These are phyloP conservation scores for Bauhinia variegata DNA, from an alignment of 306 rosid genomes.

Conservation along the genomic window DNA sequence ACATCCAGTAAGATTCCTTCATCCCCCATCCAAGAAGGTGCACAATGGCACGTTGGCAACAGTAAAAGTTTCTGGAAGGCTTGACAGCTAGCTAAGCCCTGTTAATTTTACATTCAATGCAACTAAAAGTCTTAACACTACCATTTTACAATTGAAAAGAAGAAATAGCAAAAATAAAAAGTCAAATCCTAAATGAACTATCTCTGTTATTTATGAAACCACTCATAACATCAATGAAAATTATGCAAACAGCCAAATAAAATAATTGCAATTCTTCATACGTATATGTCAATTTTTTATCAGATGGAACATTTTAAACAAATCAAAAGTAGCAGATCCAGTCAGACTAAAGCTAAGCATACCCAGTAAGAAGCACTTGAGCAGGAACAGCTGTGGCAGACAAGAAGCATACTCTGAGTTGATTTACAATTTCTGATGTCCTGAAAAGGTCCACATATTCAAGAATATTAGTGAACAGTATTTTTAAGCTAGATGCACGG, in stretches of 20 bases:
- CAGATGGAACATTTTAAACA: slow-evolving; percentile 9
- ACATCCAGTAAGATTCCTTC: neutral
- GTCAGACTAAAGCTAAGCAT: slow-evolving; percentile 20
- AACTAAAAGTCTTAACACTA: neutral
- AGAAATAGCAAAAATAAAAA: neutral
- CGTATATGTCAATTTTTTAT: neutral
- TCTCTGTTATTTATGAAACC: neutral
- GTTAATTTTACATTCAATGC: neutral
- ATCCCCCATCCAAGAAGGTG: neutral
- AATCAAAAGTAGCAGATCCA: slow-evolving; percentile 7
- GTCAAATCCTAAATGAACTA: slow-evolving; percentile 9
- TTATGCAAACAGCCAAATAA: neutral
- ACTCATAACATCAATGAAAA: neutral
- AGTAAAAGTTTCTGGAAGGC: neutral
- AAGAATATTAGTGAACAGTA: neutral
- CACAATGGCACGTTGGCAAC: neutral
- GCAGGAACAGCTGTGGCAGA: slow-evolving; percentile 61
- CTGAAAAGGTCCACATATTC: slow-evolving; percentile 47
- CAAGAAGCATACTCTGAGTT: slow-evolving; percentile 50
- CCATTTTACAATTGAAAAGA: neutral
- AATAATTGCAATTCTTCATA: neutral
- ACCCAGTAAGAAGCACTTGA: slow-evolving; percentile 72
- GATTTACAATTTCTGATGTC: slow-evolving; percentile 58
- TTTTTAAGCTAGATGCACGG: too few species aligned
- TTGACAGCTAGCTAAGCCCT: neutral